A percentile compares a stretch with the other conserved stretches of the same genome.
Evolutionary conservation across 2,329 filamentous ascomycete species (phyloP).

Genomic region (Elsinoe australis): DNA sequence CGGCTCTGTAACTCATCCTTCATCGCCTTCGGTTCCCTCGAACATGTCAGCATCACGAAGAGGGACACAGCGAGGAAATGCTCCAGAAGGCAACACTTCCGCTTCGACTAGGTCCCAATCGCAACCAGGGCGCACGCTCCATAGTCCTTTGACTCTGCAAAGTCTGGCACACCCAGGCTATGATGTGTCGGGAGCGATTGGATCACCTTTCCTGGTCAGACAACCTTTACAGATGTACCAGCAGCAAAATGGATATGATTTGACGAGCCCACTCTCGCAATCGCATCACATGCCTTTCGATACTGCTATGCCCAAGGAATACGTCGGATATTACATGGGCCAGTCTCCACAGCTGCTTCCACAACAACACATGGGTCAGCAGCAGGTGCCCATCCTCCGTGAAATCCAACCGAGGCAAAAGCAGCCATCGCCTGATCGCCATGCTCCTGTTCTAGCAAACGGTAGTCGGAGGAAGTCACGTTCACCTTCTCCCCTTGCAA

Average conservation of each 20-base stretch:
- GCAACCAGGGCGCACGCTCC: conserved; percentile 40
- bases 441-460: conserved; percentile 28
- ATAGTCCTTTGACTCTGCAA: conserved; percentile 34
- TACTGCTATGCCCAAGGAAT: conserved; percentile 41
- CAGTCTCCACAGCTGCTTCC: conserved; percentile 36
- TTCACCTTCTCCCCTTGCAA: conserved; percentile 42
- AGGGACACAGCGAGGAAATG: conserved; percentile 36
- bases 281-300: conserved; percentile 21
- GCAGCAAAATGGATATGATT: conserved; percentile 19
- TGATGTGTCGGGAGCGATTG: conserved; percentile 30
- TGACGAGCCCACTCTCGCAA: conserved; percentile 12
- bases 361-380: conserved; percentile 24
- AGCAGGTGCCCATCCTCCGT: conserved; percentile 29
- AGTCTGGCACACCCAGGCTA: conserved; percentile 35
- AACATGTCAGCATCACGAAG: conserved; percentile 38
- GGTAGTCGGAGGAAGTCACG: conserved; percentile 33
- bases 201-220: conserved; percentile 28
- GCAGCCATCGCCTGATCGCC: conserved; percentile 38
- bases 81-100: conserved; percentile 35
- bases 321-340: conserved; percentile 43
- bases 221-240: conserved; percentile 25
- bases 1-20: conserved; percentile 41
- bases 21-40: conserved; percentile 40
- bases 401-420: conserved; percentile 37
- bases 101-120: conserved; percentile 43